Percentiles rank a stretch among this genome's conserved stretches.
Conservation (phyloP, 1,284 basidiomycete species). For the Tilletia caries region DNA sequence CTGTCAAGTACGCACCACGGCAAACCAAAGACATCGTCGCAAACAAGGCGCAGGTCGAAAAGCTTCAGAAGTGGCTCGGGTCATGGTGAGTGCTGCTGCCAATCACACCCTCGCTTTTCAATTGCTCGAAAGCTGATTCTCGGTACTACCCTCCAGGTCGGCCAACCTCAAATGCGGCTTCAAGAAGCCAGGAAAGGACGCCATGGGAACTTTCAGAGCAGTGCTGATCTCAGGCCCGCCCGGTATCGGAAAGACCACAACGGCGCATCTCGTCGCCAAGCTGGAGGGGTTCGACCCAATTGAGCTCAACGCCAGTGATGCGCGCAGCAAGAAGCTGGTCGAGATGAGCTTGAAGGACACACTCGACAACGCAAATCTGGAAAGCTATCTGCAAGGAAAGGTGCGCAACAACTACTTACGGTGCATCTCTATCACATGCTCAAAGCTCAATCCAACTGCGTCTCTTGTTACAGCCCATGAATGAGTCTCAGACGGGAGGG, state of each 20-base stretch:
- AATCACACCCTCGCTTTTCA: background rate
- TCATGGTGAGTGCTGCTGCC: conserved; percentile 63
- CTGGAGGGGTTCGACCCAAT: conserved; percentile 84
- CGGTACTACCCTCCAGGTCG: background rate
- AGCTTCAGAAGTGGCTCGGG: conserved; percentile 78
- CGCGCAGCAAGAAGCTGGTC: conserved; percentile 91
- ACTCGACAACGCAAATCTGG: conserved; percentile 68
- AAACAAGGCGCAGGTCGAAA: conserved; percentile 86
- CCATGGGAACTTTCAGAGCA: conserved; percentile 79
- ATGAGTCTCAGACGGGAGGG: background rate
- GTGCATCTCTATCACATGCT: background rate
- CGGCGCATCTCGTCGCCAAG: conserved; percentile 86
- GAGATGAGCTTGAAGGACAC: conserved; percentile 63
- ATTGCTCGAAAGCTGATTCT: background rate
- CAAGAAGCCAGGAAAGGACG: conserved; percentile 90
- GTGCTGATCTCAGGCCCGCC: conserved; percentile 88
- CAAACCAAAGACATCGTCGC: conserved; percentile 87
- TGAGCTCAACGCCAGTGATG: conserved; percentile 93
- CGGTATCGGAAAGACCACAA: conserved; percentile 96
- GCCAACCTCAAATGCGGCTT: conserved; percentile 55
- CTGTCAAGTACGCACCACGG: conserved; percentile 86
- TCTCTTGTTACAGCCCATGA: background rate
- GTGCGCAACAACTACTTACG: conserved; percentile 37
- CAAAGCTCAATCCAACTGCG: background rate
- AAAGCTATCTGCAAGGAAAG: conserved; percentile 63